Percentiles rank a stretch among this genome's conserved stretches.
Evolutionary conservation across 2,329 filamentous ascomycete species (phyloP).

Genomic region (Aurifilum marmelostoma): DNA sequence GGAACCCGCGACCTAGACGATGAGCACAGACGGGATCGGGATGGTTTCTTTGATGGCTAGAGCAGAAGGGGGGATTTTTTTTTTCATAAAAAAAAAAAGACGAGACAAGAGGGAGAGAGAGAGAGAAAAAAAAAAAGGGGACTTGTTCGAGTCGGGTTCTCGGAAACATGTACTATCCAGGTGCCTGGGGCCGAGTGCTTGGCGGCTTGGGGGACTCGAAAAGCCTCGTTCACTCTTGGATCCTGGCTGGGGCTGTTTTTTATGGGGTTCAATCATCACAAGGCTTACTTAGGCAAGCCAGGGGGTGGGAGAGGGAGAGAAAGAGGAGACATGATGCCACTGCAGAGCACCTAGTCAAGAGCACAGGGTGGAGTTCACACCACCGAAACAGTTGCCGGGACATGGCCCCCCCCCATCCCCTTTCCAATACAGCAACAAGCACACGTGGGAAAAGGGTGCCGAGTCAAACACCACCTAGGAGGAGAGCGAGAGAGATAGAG

Average conservation of each 20-base stretch:
- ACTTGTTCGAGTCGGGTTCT: conserved; percentile 4
- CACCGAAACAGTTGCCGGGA: neutral
- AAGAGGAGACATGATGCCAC: neutral
- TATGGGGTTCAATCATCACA: neutral
- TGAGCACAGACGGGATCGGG: neutral
- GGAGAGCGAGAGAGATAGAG: neutral
- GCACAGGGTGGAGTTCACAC: no score
- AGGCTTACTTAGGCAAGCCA: neutral
- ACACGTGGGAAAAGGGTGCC: conserved; percentile 2
- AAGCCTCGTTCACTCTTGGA: neutral
- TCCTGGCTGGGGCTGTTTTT: neutral
- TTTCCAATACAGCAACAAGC: neutral
- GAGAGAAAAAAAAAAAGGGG: neutral
- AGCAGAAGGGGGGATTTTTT: no score
- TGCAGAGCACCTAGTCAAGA: neutral
- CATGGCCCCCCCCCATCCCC: neutral
- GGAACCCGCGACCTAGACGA: neutral
- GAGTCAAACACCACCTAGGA: neutral
- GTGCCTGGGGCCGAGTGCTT: neutral
- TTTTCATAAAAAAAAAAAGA: no score
- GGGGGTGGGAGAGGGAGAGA: no score
- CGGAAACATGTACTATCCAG: conserved; percentile 6
- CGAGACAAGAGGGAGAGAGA: no score
- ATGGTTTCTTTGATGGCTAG: neutral
- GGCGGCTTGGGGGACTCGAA: neutral